Evolutionary conservation across 1,284 basidiomycete species (phyloP).

Genomic region (Ganoderma multipileum): DNA sequence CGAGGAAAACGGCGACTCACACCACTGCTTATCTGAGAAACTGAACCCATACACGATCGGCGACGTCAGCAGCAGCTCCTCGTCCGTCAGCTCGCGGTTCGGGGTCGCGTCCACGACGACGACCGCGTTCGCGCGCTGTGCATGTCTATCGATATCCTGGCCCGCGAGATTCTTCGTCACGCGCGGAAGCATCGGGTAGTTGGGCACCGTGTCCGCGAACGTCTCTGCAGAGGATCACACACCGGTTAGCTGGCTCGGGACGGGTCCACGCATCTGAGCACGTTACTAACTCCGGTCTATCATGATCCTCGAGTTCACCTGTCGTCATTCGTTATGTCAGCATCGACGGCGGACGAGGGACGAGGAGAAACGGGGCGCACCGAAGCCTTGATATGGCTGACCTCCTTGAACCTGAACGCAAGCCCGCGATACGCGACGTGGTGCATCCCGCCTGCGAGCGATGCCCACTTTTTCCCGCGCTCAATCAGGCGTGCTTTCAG

Average conservation of each 20-base stretch:
- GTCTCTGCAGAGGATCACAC: slow-evolving; percentile 30
- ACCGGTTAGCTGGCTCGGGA: slow-evolving; percentile 12
- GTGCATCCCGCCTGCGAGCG: slow-evolving; percentile 55
- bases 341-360: neutral
- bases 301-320: slow-evolving; percentile 56
- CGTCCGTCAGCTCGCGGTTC: slow-evolving; percentile 50
- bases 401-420: slow-evolving; percentile 31
- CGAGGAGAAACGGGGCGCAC: slow-evolving; percentile 41
- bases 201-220: slow-evolving; percentile 40
- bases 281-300: slow-evolving; percentile 54
- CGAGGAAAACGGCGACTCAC: slow-evolving; percentile 43
- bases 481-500: slow-evolving; percentile 48
- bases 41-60: slow-evolving; percentile 68
- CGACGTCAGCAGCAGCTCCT: slow-evolving; percentile 59
- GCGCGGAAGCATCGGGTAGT: slow-evolving; percentile 38
- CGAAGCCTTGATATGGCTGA: slow-evolving; percentile 50
- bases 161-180: slow-evolving; percentile 39
- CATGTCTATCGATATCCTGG: slow-evolving; percentile 40
- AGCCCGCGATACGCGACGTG: slow-evolving; percentile 60
- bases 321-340: slow-evolving; percentile 7
- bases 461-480: slow-evolving; percentile 61
- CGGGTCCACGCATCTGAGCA: slow-evolving; percentile 6
- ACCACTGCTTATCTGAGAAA: slow-evolving; percentile 63
- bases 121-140: slow-evolving; percentile 27
- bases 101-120: slow-evolving; percentile 7